Percentiles rank a stretch among this genome's conserved stretches.
Conservation (phyloP, 129 eudicot genomes). For the Cynara cardunculus region DNA sequence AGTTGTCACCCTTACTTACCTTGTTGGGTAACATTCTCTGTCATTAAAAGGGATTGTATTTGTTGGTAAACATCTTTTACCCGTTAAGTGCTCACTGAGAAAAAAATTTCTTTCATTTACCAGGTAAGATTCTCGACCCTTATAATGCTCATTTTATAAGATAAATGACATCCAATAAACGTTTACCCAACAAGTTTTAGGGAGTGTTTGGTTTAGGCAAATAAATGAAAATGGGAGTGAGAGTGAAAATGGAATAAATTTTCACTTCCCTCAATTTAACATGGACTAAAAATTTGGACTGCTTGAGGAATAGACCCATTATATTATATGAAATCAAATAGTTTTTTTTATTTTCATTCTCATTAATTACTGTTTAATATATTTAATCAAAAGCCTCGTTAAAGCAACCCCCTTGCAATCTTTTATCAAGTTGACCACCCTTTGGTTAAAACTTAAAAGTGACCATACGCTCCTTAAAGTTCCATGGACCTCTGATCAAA, state of each 20-base stretch:
- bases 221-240: too few relatives aligned
- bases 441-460: neutral
- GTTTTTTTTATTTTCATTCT: too few relatives aligned
- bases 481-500: neutral
- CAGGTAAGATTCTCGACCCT: neutral
- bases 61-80: neutral
- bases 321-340: too few relatives aligned
- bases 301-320: too few relatives aligned
- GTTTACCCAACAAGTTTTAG: neutral
- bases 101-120: neutral
- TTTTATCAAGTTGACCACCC: neutral
- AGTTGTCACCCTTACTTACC: neutral
- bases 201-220: neutral
- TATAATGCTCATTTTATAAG: too few relatives aligned
- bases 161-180: neutral
- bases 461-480: neutral
- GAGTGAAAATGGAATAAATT: too few relatives aligned
- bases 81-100: neutral
- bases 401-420: neutral
- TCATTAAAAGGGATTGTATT: neutral
- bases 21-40: neutral
- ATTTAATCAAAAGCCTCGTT: too few relatives aligned
- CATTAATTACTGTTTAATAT: too few relatives aligned
- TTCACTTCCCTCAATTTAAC: too few relatives aligned
- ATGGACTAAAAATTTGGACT: too few relatives aligned